These are phyloP conservation scores for Melastoma candidum DNA, from an alignment of 441 rosid species.

Conservation along the genomic window DNA sequence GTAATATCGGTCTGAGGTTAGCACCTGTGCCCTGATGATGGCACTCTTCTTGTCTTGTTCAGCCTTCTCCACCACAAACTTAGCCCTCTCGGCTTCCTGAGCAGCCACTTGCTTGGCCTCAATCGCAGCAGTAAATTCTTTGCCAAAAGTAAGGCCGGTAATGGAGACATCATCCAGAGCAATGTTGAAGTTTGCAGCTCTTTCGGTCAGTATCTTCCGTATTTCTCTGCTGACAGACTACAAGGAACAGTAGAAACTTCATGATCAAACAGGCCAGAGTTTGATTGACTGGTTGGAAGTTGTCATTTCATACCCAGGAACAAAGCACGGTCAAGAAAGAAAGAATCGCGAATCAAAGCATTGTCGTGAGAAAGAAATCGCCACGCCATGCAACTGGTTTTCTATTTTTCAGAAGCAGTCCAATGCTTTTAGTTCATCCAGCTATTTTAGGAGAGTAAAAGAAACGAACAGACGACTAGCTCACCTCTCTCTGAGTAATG, in stretches of 20 bases:
- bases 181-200: conserved; percentile 61
- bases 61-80: conserved; percentile 81
- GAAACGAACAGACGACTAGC: not conserved
- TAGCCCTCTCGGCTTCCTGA: conserved; percentile 90
- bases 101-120: conserved; percentile 94
- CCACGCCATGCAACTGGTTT: too few relatives aligned
- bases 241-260: conserved; percentile 1
- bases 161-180: conserved; percentile 88
- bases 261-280: too few relatives aligned
- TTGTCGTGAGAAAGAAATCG: too few relatives aligned
- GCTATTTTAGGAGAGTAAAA: too few relatives aligned
- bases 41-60: conserved; percentile 93
- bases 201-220: conserved; percentile 67
- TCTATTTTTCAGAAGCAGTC: too few relatives aligned
- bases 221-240: conserved; percentile 82
- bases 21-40: conserved; percentile 82
- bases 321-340: too few relatives aligned
- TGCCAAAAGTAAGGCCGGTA: conserved; percentile 80
- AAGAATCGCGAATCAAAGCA: too few relatives aligned
- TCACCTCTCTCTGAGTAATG: conserved; percentile 86
- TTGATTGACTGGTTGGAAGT: too few relatives aligned
- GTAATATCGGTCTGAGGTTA: conserved; percentile 2
- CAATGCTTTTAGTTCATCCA: too few relatives aligned
- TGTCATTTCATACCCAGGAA: too few relatives aligned
- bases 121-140: conserved; percentile 85